Evolutionary conservation across 116 monocot genomes (phyloP).

Genomic region (Thalassia testudinum): DNA sequence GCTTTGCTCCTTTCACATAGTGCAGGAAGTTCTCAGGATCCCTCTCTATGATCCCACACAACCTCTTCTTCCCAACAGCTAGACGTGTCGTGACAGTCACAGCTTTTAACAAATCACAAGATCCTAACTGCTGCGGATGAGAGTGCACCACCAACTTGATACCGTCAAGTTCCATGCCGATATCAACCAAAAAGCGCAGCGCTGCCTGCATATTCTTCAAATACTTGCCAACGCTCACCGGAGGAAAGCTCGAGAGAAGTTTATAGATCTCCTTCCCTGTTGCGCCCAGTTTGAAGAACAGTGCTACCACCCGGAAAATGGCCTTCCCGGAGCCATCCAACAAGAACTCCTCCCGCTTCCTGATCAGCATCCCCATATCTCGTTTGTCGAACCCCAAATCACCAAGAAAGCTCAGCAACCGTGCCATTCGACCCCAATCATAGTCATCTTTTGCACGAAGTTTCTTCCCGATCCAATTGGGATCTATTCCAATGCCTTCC

Average conservation of each 20-base stretch:
- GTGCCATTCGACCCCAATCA: conserved; percentile 33
- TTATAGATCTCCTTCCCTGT: conserved; percentile 17
- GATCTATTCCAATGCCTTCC: conserved; percentile 31
- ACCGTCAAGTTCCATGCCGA: conserved; percentile 35
- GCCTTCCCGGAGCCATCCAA: conserved; percentile 59
- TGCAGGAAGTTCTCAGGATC: conserved; percentile 32
- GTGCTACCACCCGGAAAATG: conserved; percentile 32
- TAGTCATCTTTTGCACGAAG: conserved; percentile 39
- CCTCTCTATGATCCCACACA: conserved; percentile 29
- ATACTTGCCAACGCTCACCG: conserved; percentile 31
- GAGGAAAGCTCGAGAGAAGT: conserved; percentile 43
- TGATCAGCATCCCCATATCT: conserved; percentile 22
- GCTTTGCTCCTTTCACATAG: conserved; percentile 22
- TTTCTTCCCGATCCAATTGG: conserved; percentile 36
- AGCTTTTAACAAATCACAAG: conserved; percentile 24
- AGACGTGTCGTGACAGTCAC: conserved; percentile 1
- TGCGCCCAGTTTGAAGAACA: conserved; percentile 42
- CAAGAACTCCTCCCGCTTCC: conserved; percentile 35
- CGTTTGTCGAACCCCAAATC: conserved; percentile 21
- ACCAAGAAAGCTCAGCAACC: conserved; percentile 40
- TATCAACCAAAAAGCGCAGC: conserved; percentile 30
- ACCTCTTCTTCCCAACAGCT: conserved; percentile 11
- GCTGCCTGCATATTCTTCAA: conserved; percentile 25
- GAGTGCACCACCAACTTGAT: conserved; percentile 29
- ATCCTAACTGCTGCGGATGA: conserved; percentile 38